Conservation (phyloP, 164 flowering plant genomes). For the Chloranthus sessilifolius region DNA sequence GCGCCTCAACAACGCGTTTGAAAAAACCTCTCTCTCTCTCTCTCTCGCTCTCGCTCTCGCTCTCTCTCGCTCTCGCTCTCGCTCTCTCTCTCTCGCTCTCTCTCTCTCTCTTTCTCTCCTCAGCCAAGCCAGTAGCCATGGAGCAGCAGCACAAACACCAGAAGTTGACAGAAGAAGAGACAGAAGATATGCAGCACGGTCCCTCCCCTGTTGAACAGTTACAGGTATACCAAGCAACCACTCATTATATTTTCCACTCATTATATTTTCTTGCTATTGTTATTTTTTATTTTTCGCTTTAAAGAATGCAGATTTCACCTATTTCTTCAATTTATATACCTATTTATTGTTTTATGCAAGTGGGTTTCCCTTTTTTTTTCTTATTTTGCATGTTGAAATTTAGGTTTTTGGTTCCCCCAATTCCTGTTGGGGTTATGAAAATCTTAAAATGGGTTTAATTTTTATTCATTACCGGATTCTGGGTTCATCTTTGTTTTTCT, state of each 20-base stretch:
- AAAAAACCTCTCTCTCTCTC: background rate
- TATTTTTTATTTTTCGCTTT: background rate
- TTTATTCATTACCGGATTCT: too few relatives aligned
- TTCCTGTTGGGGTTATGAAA: too few relatives aligned
- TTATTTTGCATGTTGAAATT: background rate
- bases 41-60: background rate
- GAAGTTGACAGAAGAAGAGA: constrained; percentile 30
- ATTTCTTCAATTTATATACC: constrained; percentile 1
- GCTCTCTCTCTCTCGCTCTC: constrained; percentile 2
- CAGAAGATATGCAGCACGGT: constrained; percentile 69
- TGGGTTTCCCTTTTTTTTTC: background rate
- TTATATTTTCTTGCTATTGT: background rate
- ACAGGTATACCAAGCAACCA: too few relatives aligned
- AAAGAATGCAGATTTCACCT: constrained; percentile 3
- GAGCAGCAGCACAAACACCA: constrained; percentile 58
- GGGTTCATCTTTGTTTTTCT: constrained; percentile 1
- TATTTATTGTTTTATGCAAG: background rate
- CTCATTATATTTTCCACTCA: background rate
- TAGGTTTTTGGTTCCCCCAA: background rate
- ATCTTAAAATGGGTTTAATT: too few relatives aligned
- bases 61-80: background rate
- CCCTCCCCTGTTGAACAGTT: constrained; percentile 85
- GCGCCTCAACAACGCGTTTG: too few relatives aligned
- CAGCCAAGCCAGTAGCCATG: constrained; percentile 14
- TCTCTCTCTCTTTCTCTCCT: background rate